A percentile compares a stretch with the other conserved stretches of the same genome.
These are phyloP conservation scores for Myriangium duriaei DNA, from an alignment of 2,329 filamentous ascomycete genomes.

Conservation along the genomic window DNA sequence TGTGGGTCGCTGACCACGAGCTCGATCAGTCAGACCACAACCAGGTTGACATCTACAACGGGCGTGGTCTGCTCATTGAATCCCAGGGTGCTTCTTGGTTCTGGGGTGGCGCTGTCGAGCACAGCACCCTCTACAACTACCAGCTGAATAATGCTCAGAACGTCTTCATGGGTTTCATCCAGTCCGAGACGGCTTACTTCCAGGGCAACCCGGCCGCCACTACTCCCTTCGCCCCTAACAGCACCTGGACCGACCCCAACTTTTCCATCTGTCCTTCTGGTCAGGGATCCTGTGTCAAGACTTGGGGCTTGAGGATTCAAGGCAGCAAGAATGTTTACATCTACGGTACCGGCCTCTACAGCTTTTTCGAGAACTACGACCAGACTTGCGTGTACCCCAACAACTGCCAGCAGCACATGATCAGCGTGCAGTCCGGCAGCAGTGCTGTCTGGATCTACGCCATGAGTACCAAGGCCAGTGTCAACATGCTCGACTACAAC, in stretches of 20 bases:
- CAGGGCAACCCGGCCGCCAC: constrained; percentile 51
- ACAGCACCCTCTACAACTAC: constrained; percentile 59
- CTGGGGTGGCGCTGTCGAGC: constrained; percentile 53
- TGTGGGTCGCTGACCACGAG: constrained; percentile 87
- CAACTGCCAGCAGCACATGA: constrained; percentile 41
- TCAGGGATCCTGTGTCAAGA: constrained; percentile 21
- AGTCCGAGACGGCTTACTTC: constrained; percentile 61
- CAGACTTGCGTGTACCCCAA: constrained; percentile 35
- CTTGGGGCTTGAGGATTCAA: constrained; percentile 32
- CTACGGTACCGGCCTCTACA: constrained; percentile 41
- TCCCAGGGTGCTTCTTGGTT: constrained; percentile 66
- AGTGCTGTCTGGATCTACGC: constrained; percentile 35
- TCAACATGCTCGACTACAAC: constrained; percentile 36
- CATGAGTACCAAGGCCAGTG: constrained; percentile 36
- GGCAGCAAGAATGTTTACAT: constrained; percentile 30
- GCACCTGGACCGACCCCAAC: constrained; percentile 30
- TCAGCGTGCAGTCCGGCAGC: constrained; percentile 29
- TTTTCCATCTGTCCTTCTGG: constrained; percentile 25
- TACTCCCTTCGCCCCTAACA: constrained; percentile 41
- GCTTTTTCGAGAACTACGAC: constrained; percentile 47
- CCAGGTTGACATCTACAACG: constrained; percentile 78
- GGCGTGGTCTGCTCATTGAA: constrained; percentile 71
- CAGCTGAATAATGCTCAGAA: constrained; percentile 49
- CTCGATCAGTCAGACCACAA: constrained; percentile 90
- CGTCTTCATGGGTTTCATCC: constrained; percentile 51